These are phyloP conservation scores for Grigorovia jiainica DNA, from an alignment of 805 yeast genomes.

Conservation along the genomic window DNA sequence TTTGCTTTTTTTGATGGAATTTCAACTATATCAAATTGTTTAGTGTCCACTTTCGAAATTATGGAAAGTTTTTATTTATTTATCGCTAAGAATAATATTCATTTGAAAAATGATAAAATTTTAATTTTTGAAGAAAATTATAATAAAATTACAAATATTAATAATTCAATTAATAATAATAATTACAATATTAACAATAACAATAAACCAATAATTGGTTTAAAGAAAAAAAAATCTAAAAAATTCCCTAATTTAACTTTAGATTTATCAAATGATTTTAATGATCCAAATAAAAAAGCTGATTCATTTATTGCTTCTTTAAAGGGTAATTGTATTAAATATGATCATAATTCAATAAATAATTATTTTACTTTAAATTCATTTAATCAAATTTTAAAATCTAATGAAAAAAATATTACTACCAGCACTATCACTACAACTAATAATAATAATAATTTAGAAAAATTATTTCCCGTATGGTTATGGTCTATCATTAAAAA, in stretches of 20 bases:
- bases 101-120: neutral
- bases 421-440: no score
- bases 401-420: no score
- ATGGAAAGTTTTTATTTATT: slow-evolving; percentile 12
- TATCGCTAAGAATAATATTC: neutral
- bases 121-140: neutral
- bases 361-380: slow-evolving; percentile 22
- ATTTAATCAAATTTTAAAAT: neutral
- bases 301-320: slow-evolving; percentile 24
- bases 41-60: slow-evolving; percentile 16
- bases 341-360: slow-evolving; percentile 24
- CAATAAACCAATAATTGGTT: neutral
- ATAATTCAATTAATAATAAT: neutral
- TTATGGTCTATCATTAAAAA: slow-evolving; percentile 12
- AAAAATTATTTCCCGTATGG: slow-evolving; percentile 26
- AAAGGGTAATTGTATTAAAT: slow-evolving; percentile 24
- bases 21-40: slow-evolving; percentile 15
- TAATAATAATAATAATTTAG: slow-evolving; percentile 8
- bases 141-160: neutral
- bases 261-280: slow-evolving; percentile 9
- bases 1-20: slow-evolving; percentile 20
- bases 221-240: neutral
- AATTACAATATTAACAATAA: neutral
- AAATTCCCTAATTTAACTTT: slow-evolving; percentile 12
- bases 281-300: slow-evolving; percentile 7